Base-by-base conservation (phyloP, 768 basidiomycete species). In the Lactarius akahatsu region DNA sequence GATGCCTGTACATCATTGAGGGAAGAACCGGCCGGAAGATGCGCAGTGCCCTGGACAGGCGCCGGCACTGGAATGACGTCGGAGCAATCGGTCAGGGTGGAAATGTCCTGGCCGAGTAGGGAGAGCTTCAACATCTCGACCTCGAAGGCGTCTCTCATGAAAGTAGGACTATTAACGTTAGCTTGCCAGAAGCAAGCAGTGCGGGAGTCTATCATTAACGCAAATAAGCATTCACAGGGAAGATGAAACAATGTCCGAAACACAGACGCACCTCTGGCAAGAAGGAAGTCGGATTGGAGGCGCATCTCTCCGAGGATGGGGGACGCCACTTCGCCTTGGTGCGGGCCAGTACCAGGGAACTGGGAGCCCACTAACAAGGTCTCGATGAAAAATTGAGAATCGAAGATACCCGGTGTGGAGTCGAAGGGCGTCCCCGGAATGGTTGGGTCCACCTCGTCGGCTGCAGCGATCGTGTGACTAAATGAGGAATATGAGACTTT, bases 161-260 rank as follows among this genome's bases (percentile, higher is more conserved):
- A 61, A 11, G 66, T 65, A 65, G 76, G 76, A 52, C 75, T 60
- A 62, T 72, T 64, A 45, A 75, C 70, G 64, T 74, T 72, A 30
- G 63, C 69, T 68, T 77, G 76, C 76, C 77, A 78, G 41, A 70
- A 64, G 73, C 76, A 78, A 26, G 76, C 75, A 11, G 76, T 76
- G 64, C 75, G 73, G n/a, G 69, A 64, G 69, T 77, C 77, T 64
- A 30, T 9, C 23, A 4, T 54, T 20, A 6, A 28, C n/a, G 11
- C 4, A 36, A 13, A 11, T 41, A 2, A 52, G 50, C 23, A 26
- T n/a, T n/a, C 26, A 1, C 20, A 45, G 10, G 38, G n/a, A 61
- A 23, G 28, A 18, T 26, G 32, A 38, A 30, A 54, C 20, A 28
- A 7, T 15, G 6, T 18, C 43, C 20, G 20, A n/a, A n/a, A 45